phyloP scores from a whole-genome alignment of 441 rosid species.

The Pelargonium australe region DNA sequence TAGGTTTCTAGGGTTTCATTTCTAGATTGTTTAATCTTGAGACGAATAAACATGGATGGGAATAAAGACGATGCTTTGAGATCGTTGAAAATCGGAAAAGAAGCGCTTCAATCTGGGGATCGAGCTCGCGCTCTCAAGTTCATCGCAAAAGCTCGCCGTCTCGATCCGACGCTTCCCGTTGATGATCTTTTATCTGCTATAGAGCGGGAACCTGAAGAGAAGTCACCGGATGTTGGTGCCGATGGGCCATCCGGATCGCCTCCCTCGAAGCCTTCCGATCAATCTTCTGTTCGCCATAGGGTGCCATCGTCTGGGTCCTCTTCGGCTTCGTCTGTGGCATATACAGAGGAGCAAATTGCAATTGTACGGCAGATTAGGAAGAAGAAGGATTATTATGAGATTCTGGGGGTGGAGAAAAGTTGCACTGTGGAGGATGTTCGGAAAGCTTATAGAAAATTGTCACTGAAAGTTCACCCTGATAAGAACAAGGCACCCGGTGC shows the following conservation, averaged over 20 bases:
- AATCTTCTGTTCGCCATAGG: conserved; percentile 56
- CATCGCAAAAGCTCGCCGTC: conserved; percentile 74
- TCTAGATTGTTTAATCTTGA: too few relatives aligned
- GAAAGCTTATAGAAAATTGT: conserved; percentile 73
- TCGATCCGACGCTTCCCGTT: conserved; percentile 52
- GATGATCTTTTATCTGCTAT: conserved; percentile 51
- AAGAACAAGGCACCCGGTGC: conserved; percentile 91
- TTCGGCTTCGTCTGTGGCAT: conserved; percentile 34
- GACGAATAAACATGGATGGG: conserved; percentile 53
- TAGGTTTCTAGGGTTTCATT: too few relatives aligned
- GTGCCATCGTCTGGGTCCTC: conserved; percentile 31
- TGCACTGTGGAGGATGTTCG: conserved; percentile 72
- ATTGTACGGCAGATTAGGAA: conserved; percentile 65
- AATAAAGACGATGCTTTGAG: conserved; percentile 92
- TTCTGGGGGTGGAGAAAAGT: conserved; percentile 53
- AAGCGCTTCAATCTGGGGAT: conserved; percentile 62
- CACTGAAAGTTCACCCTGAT: conserved; percentile 87
- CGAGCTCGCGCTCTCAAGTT: conserved; percentile 65
- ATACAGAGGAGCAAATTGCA: conserved; percentile 64
- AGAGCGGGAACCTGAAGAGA: conserved; percentile 26
- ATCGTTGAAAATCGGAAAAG: conserved; percentile 68
- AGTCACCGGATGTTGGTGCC: conserved; percentile 21
- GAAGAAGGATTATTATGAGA: conserved; percentile 78
- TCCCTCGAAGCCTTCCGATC: conserved; percentile 36
- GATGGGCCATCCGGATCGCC: conserved; percentile 23